Evolutionary conservation across 306 rosid species (phyloP).

Genomic region (Adenanthera pavonina): DNA sequence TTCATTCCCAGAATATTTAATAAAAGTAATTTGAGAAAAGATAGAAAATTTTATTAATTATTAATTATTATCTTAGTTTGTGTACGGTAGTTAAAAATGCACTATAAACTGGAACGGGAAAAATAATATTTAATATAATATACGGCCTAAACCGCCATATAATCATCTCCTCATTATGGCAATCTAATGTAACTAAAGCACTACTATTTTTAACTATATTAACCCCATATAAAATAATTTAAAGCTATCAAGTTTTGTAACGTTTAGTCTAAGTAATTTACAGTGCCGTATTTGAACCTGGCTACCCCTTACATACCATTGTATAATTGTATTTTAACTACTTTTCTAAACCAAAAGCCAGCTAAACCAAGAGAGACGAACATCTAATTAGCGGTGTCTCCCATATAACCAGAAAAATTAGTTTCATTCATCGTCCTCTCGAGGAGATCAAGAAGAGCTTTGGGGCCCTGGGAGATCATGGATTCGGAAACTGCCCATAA

Average conservation of each 20-base stretch:
- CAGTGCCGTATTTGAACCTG: constrained; percentile 25
- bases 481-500: constrained; percentile 79
- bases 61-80: too few species aligned
- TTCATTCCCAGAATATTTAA: too few species aligned
- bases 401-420: background rate
- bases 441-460: constrained; percentile 46
- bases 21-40: too few species aligned
- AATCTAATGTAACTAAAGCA: constrained; percentile 45
- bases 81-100: too few species aligned
- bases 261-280: constrained; percentile 33
- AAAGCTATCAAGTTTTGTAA: constrained; percentile 20
- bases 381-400: too few species aligned
- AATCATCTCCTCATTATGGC: constrained; percentile 46
- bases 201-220: constrained; percentile 23
- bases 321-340: background rate
- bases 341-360: background rate
- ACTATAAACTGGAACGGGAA: too few species aligned
- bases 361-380: constrained; percentile 10
- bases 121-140: background rate
- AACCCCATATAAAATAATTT: constrained; percentile 9
- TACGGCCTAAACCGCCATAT: constrained; percentile 36
- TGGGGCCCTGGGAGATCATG: constrained; percentile 58
- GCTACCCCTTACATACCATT: background rate
- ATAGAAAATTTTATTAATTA: too few species aligned
- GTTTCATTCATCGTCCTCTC: constrained; percentile 26